Percentiles rank a stretch among this genome's conserved stretches.
These are phyloP conservation scores for Suhomyces emberorum DNA, from an alignment of 805 yeast genomes.

Conservation along the genomic window DNA sequence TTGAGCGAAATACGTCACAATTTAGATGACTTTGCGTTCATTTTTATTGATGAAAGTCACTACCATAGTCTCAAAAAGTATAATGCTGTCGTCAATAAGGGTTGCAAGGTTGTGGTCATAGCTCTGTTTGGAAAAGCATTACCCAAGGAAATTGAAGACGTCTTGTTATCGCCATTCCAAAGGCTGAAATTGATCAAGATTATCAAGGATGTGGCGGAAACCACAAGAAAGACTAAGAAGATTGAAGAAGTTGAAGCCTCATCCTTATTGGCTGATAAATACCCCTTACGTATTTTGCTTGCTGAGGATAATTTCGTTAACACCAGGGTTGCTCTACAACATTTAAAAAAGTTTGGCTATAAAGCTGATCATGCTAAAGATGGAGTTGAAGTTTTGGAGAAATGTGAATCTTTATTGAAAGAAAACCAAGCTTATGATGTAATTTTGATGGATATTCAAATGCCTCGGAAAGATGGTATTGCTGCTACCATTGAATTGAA, in stretches of 20 bases:
- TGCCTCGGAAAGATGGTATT: slow-evolving; percentile 58
- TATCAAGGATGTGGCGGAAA: slow-evolving; percentile 1
- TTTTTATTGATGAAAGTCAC: slow-evolving; percentile 21
- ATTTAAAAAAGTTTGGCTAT: slow-evolving; percentile 48
- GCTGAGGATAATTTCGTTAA: slow-evolving; percentile 56
- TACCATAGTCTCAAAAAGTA: slow-evolving; percentile 10
- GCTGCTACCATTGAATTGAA: slow-evolving; percentile 42
- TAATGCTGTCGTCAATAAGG: slow-evolving; percentile 2
- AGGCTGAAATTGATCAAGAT: slow-evolving; percentile 18
- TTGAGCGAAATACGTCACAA: slow-evolving; percentile 12
- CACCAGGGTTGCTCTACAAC: slow-evolving; percentile 48
- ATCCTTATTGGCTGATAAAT: slow-evolving; percentile 9
- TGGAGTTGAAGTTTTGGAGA: slow-evolving; percentile 44
- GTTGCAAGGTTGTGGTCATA: slow-evolving; percentile 19
- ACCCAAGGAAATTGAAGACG: slow-evolving; percentile 19
- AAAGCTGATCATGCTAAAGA: slow-evolving; percentile 51
- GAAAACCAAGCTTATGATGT: slow-evolving; percentile 41
- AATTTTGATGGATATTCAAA: slow-evolving; percentile 55
- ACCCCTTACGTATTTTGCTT: slow-evolving; percentile 47
- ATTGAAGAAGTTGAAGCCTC: neutral
- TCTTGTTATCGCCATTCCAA: slow-evolving; percentile 29
- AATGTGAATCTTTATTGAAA: slow-evolving; percentile 24
- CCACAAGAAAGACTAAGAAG: neutral
- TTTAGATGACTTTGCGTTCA: slow-evolving; percentile 11
- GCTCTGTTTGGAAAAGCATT: slow-evolving; percentile 29